These are phyloP conservation scores for Pistacia vera DNA, from an alignment of 345 rosid species.

Conservation along the genomic window DNA sequence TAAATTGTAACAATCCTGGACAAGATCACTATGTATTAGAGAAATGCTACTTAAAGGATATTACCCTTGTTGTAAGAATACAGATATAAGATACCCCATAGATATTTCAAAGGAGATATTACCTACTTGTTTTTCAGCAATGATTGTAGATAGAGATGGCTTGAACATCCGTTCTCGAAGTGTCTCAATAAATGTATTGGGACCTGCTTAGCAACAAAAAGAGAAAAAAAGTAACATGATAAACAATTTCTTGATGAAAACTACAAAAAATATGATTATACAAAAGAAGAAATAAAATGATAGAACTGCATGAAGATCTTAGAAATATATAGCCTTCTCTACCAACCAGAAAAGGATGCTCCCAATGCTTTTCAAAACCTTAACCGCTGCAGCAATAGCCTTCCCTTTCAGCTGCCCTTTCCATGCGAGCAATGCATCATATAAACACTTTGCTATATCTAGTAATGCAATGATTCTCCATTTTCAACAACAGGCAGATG, in stretches of 20 bases:
- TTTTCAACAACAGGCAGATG: slow-evolving; percentile 99
- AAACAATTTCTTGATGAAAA: neutral
- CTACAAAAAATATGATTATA: neutral
- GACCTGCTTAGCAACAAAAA: slow-evolving; percentile 47
- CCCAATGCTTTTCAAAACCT: slow-evolving; percentile 97
- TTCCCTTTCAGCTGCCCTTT: slow-evolving; percentile 99
- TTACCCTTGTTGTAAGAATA: neutral
- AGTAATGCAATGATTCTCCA: slow-evolving; percentile 96
- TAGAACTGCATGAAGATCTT: slow-evolving; percentile 1
- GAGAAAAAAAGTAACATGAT: slow-evolving; percentile 3
- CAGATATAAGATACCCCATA: slow-evolving; percentile 9
- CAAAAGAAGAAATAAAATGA: neutral
- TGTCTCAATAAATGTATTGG: slow-evolving; percentile 87
- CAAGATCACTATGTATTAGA: slow-evolving; percentile 26
- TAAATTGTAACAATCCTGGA: slow-evolving; percentile 81
- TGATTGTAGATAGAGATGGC: slow-evolving; percentile 86
- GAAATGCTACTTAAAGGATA: slow-evolving; percentile 11
- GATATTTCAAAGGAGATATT: slow-evolving; percentile 48
- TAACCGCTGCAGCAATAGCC: slow-evolving; percentile 98
- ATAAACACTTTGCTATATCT: slow-evolving; percentile 95
- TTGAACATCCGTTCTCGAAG: slow-evolving; percentile 89
- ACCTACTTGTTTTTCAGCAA: slow-evolving; percentile 97
- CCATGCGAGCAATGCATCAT: slow-evolving; percentile 99
- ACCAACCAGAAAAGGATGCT: slow-evolving; percentile 73
- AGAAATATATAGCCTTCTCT: slow-evolving; percentile 7